These are phyloP conservation scores for Sarcomyxa edulis DNA, from an alignment of 768 basidiomycete genomes.

Conservation along the genomic window DNA sequence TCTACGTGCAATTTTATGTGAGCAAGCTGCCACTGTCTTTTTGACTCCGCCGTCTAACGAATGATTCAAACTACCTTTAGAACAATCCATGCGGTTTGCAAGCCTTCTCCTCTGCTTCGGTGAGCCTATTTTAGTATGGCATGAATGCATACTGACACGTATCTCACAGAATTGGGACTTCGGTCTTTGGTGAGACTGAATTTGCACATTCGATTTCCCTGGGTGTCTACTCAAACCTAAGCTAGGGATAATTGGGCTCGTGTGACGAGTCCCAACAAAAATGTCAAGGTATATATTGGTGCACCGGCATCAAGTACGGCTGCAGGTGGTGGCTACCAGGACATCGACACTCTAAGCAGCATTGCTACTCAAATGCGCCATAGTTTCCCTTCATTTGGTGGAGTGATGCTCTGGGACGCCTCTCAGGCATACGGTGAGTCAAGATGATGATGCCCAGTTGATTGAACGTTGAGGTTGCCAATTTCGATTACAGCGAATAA, in stretches of 20 bases:
- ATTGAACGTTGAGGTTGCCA: neutral
- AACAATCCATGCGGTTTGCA: conserved; percentile 50
- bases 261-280: conserved; percentile 48
- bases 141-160: conserved; percentile 8
- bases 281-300: conserved; percentile 63
- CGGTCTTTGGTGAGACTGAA: conserved; percentile 40
- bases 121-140: conserved; percentile 22
- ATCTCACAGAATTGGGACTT: conserved; percentile 57
- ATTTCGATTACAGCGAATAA: conserved; percentile 38
- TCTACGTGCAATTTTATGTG: too few species aligned
- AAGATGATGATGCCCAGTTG: conserved; percentile 21
- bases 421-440: conserved; percentile 41
- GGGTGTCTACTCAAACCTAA: neutral
- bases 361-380: conserved; percentile 46
- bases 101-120: conserved; percentile 41
- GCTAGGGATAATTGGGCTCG: conserved; percentile 63
- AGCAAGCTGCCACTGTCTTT: too few species aligned
- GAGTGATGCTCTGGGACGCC: conserved; percentile 52
- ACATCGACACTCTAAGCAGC: conserved; percentile 35
- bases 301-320: conserved; percentile 55
- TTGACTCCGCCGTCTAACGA: neutral
- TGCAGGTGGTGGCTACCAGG: conserved; percentile 57
- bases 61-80: conserved; percentile 26
- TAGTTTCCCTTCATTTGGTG: conserved; percentile 63
- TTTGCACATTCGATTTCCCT: neutral